A percentile compares a stretch with the other conserved stretches of the same genome.
Evolutionary conservation across 495 filamentous ascomycete species (phyloP).

Genomic region (Penicillium riverlandense): DNA sequence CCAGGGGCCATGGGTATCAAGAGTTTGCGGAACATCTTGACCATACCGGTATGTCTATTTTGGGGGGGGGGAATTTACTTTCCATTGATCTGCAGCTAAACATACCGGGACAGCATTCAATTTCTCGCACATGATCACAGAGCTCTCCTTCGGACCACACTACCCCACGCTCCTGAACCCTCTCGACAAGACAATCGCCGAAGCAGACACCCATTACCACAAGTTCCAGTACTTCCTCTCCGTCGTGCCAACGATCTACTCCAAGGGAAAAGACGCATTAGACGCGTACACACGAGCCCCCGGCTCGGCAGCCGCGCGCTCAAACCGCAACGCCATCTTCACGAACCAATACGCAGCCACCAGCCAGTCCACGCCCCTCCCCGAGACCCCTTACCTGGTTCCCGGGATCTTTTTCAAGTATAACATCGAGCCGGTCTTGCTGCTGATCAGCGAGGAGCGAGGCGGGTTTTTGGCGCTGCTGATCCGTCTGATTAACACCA

Average conservation of each 20-base stretch:
- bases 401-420: slow-evolving; percentile 99
- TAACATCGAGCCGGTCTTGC: slow-evolving; percentile 92
- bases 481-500: slow-evolving; percentile 66
- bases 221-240: slow-evolving; percentile 99
- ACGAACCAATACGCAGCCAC: slow-evolving; percentile 99
- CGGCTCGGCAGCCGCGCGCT: slow-evolving; percentile 12
- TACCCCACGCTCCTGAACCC: slow-evolving; percentile 92
- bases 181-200: slow-evolving; percentile 81
- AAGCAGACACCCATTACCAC: slow-evolving; percentile 72
- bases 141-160: slow-evolving; percentile 93
- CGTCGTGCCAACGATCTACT: slow-evolving; percentile 93
- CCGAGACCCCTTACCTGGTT: slow-evolving; percentile 53
- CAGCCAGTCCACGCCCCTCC: slow-evolving; percentile 62
- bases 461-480: slow-evolving; percentile 64
- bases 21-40: slow-evolving; percentile 77
- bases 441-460: slow-evolving; percentile 78
- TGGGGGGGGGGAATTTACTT: not conserved
- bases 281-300: slow-evolving; percentile 28
- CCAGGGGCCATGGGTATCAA: slow-evolving; percentile 85
- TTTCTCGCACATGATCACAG: slow-evolving; percentile 94
- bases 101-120: slow-evolving; percentile 64
- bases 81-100: not conserved
- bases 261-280: slow-evolving; percentile 45
- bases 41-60: slow-evolving; percentile 56
- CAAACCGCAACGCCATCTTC: slow-evolving; percentile 53